A percentile compares a stretch with the other conserved stretches of the same genome.
Conservation (phyloP, 306 rosid genomes). For the Cicer judaicum region DNA sequence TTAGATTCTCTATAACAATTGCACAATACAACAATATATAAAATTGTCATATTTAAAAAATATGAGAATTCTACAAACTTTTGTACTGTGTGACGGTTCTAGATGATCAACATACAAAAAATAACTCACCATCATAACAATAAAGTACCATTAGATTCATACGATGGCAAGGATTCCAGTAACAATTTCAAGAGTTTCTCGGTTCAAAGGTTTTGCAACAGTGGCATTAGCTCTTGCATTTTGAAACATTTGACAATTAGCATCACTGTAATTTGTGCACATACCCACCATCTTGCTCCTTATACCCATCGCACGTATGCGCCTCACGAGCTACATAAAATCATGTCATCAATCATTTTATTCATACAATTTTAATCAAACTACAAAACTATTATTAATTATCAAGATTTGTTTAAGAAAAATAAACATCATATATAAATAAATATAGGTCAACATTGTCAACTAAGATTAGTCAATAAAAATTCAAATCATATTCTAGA, state of each 20-base stretch:
- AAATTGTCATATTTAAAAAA: too few relatives aligned
- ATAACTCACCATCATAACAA: not conserved
- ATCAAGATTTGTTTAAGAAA: not conserved
- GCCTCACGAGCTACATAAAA: not conserved
- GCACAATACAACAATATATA: too few relatives aligned
- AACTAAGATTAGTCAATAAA: not conserved
- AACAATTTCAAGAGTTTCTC: not conserved
- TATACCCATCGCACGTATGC: conserved; percentile 1
- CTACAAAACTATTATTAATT: not conserved
- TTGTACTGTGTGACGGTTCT: too few relatives aligned
- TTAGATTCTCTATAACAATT: too few relatives aligned
- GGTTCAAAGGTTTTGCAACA: not conserved
- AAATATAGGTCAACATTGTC: not conserved
- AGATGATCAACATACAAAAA: too few relatives aligned
- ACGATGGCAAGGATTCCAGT: not conserved
- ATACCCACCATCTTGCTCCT: not conserved
- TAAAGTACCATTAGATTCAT: not conserved
- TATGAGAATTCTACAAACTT: too few relatives aligned
- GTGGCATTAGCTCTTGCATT: not conserved
- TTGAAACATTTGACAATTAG: not conserved
- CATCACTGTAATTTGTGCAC: not conserved
- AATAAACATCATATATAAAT: not conserved
- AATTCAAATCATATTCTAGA: not conserved
- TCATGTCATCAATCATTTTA: not conserved
- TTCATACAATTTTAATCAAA: not conserved